Base-by-base conservation (phyloP, 2,329 filamentous ascomycete species). In the Fusarium sp. region DNA sequence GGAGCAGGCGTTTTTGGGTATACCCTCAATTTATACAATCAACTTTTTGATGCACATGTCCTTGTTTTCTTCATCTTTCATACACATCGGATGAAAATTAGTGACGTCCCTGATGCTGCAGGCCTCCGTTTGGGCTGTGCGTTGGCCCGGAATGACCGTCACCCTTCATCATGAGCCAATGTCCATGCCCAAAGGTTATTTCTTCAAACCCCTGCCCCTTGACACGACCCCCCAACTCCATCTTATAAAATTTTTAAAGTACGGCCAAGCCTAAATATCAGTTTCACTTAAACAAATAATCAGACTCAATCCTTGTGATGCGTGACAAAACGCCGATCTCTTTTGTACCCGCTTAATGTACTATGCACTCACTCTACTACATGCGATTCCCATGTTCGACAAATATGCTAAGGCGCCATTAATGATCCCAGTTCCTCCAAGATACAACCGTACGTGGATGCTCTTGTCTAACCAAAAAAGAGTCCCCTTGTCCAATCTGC, bases 1-100 rank as follows among this genome's bases (percentile, higher is more conserved):
- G 78, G 77, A 77, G 74, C 18, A 29, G 76, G 76, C 71, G 74
- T 79, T 79, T 62, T 61, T 75, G 60, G 38, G 64, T 77, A 80
- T 79, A 78, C 70, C 72, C 64, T 78, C 62, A 22, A 57, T 70
- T 67, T 62, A 58, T 24, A 40, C 42, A 47, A 37, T 38, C 18
- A 20, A 59, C 10, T 29, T 31, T 38, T 40, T 22, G 6, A n/a
- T 50, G 40, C 22, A 42, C 29, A 42, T 18, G 10, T 31, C 4
- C 24, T 24, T 13, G 14, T 5, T 16, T 11, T n/a, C 3, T 22
- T 42, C 2, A 22, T 37, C 22, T 18, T 47, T 38, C 18, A 38
- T 5, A 27, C n/a, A 22, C 24, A 29, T 9, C 5, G 31, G 18
- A 27, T 45, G n/a, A 29, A 34, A 45, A 40, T n/a, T n/a, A 24